Percentiles rank a stretch among this genome's conserved stretches.
These are phyloP conservation scores for Botrytis aclada DNA, from an alignment of 2,329 filamentous ascomycete genomes.

Conservation along the genomic window DNA sequence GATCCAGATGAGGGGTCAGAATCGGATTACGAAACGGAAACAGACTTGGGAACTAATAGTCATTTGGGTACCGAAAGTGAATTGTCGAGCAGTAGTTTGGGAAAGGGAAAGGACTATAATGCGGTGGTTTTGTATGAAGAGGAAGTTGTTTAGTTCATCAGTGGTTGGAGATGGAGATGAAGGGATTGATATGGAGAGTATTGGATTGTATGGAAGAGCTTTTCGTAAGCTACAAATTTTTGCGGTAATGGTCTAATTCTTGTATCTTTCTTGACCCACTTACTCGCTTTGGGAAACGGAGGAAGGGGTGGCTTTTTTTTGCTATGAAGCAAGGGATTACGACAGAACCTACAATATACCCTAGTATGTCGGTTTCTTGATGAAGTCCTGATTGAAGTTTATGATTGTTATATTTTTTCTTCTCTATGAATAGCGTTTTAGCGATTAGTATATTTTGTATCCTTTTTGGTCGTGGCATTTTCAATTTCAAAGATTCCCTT, in stretches of 20 bases:
- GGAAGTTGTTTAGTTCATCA: slow-evolving; percentile 23
- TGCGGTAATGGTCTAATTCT: not conserved
- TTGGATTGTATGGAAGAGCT: slow-evolving; percentile 23
- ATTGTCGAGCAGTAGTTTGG: slow-evolving; percentile 8
- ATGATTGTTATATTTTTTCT: slow-evolving; percentile 1
- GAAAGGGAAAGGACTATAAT: slow-evolving; percentile 19
- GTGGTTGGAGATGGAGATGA: not conserved
- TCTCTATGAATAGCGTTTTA: slow-evolving; percentile 30
- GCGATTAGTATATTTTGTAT: slow-evolving; percentile 24
- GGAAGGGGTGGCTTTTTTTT: not conserved
- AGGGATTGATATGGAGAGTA: slow-evolving; percentile 8
- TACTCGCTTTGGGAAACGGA: not conserved
- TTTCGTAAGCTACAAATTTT: not conserved
- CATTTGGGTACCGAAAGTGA: slow-evolving; percentile 19
- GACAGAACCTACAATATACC: slow-evolving; percentile 15
- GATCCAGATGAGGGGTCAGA: slow-evolving; percentile 28
- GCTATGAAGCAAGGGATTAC: not conserved
- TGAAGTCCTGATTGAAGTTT: slow-evolving; percentile 24
- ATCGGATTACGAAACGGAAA: slow-evolving; percentile 25
- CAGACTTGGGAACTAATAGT: not conserved
- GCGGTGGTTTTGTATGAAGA: slow-evolving; percentile 30
- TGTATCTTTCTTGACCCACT: slow-evolving; percentile 2
- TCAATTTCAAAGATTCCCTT: slow-evolving; percentile 10
- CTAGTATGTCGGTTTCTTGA: slow-evolving; percentile 15
- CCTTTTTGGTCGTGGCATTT: slow-evolving; percentile 11